Evolutionary conservation across 768 basidiomycete genomes (phyloP).

Genomic region (Boletales sp.): DNA sequence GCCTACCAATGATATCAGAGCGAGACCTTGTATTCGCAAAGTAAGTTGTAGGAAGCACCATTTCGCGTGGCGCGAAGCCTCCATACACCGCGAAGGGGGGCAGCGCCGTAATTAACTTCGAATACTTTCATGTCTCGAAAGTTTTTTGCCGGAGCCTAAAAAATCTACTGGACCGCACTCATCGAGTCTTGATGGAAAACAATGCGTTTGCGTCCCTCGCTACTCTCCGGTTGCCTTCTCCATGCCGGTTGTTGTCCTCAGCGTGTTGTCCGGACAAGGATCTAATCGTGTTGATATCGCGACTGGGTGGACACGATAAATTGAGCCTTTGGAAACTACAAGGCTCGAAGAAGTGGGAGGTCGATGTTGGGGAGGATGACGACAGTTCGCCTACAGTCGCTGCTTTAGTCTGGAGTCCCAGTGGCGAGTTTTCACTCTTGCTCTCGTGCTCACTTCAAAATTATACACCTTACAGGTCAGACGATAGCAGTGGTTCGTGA

Average conservation of each 20-base stretch:
- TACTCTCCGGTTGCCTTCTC: conserved; percentile 51
- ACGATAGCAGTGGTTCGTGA: conserved; percentile 69
- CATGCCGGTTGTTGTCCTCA: conserved; percentile 54
- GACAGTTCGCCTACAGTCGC: conserved; percentile 47
- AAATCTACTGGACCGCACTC: background rate
- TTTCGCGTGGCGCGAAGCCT: conserved; percentile 27
- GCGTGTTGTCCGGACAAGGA: conserved; percentile 89
- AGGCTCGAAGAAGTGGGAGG: conserved; percentile 79
- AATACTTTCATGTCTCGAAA: conserved; percentile 10
- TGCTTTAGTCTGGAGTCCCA: conserved; percentile 77
- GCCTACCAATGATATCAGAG: background rate
- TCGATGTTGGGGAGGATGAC: conserved; percentile 53
- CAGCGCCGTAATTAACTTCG: conserved; percentile 17
- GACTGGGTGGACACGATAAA: conserved; percentile 63
- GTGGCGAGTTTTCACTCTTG: conserved; percentile 45
- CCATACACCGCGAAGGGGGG: conserved; percentile 15
- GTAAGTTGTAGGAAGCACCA: conserved; percentile 20
- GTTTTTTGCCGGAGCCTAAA: conserved; percentile 7
- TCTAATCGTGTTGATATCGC: conserved; percentile 63
- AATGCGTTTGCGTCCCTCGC: conserved; percentile 56
- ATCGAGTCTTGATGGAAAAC: conserved; percentile 32
- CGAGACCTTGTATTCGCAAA: conserved; percentile 2
- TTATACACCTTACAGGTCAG: conserved; percentile 43
- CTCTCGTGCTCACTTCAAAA: conserved; percentile 2
- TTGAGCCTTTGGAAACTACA: conserved; percentile 79